Conservation (phyloP, 371 early-diverging fungal genomes). For the Racocetra persica region DNA sequence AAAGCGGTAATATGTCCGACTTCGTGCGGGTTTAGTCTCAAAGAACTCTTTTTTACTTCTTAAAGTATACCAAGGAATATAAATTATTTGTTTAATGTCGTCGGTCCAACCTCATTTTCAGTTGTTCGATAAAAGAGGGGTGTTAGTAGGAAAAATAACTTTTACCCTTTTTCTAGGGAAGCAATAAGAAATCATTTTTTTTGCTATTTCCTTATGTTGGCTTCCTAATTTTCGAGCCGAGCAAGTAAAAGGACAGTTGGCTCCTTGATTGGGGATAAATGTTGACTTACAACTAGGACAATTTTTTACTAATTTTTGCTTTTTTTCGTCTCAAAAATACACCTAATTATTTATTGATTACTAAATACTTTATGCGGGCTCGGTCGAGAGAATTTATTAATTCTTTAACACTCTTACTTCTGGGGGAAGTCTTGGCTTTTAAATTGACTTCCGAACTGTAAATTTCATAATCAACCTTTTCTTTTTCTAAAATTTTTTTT, state of each 20-base stretch:
- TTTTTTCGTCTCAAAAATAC: too few species aligned
- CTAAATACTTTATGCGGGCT: neutral
- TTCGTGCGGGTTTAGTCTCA: slow-evolving; percentile 3
- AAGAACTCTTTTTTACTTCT: slow-evolving; percentile 19
- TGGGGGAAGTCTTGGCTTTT: neutral
- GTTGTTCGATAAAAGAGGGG: neutral
- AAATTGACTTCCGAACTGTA: neutral
- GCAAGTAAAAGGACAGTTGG: neutral
- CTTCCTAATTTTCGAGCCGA: neutral
- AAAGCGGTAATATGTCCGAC: slow-evolving; percentile 15
- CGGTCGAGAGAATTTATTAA: neutral
- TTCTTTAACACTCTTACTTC: neutral
- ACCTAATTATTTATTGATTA: neutral
- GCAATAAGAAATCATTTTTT: neutral
- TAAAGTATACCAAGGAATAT: slow-evolving; percentile 25
- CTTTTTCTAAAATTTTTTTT: neutral
- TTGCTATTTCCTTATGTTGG: neutral
- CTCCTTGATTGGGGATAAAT: neutral
- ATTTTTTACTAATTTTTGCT: neutral
- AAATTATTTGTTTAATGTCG: neutral
- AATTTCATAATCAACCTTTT: neutral
- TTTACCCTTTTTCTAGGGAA: neutral
- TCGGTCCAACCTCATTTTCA: neutral
- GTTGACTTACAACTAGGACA: neutral
- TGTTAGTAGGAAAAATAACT: neutral